A percentile compares a stretch with the other conserved stretches of the same genome.
These are phyloP conservation scores for Rhodotorula kratochvilovae DNA, from an alignment of 768 basidiomycete species.

Conservation along the genomic window DNA sequence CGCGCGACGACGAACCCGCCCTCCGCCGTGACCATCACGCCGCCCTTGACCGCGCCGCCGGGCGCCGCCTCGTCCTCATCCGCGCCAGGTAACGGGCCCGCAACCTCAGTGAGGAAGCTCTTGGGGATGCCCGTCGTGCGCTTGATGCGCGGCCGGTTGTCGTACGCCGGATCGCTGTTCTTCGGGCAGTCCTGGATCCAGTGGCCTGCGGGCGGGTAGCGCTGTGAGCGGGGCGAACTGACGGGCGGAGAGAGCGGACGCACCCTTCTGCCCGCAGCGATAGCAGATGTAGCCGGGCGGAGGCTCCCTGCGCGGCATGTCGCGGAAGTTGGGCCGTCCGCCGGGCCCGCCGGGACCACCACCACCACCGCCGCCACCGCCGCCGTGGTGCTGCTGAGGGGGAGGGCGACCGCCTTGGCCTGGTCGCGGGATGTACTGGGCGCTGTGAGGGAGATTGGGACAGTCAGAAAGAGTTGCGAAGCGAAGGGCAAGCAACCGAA, in stretches of 20 bases:
- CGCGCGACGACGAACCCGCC: slow-evolving; percentile 96
- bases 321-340: slow-evolving; percentile 44
- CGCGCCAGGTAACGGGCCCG: slow-evolving; percentile 59
- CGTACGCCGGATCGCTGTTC: slow-evolving; percentile 90
- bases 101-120: slow-evolving; percentile 93
- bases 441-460: slow-evolving; percentile 18
- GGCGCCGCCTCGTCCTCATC: slow-evolving; percentile 46
- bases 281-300: slow-evolving; percentile 98
- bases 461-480: slow-evolving; percentile 48
- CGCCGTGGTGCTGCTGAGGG: background rate
- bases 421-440: slow-evolving; percentile 2
- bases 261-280: slow-evolving; percentile 94
- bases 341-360: slow-evolving; percentile 54
- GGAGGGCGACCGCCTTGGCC: background rate
- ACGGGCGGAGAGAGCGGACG: slow-evolving; percentile 14
- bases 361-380: slow-evolving; percentile 49
- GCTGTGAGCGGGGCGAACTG: background rate
- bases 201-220: slow-evolving; percentile 60
- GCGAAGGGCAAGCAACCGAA: background rate
- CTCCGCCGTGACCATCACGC: slow-evolving; percentile 97
- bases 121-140: slow-evolving; percentile 97
- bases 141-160: slow-evolving; percentile 91
- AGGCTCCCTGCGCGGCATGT: slow-evolving; percentile 62
- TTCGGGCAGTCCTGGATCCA: slow-evolving; percentile 99
- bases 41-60: slow-evolving; percentile 52